Base-by-base conservation (phyloP, 2,329 filamentous ascomycete species). In the Aspergillus tubingensis region DNA sequence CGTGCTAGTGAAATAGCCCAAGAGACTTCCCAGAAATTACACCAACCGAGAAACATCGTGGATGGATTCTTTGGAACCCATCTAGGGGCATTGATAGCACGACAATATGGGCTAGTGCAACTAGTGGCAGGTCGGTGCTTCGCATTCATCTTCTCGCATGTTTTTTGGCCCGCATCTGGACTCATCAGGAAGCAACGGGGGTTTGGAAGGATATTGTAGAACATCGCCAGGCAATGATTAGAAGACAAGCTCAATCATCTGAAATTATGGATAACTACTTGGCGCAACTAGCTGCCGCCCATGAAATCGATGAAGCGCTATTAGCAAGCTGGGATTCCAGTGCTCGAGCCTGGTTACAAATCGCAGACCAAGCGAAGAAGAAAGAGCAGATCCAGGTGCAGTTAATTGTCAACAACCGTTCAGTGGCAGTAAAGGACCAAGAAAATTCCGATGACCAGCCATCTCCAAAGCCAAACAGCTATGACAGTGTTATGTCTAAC, bases 311-410 rank as follows among this genome's bases (percentile, higher is more conserved):
- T 3, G 44, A 57, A 36, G 23, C 44, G 6, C 21, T 13, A 4
- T 25, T 62, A 23, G 57, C 49, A 19, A 15, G 41, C 17, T 62
- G 60, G 60, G 60, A 62, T 30, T 52, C 57, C n/a, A 59, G 60
- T 17, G 55, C 60, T 11, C 57, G 60, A 15, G 30, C 57, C 4
- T 62, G 60, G 60, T 36, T 59, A 1, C 36, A 59, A 19, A 47
- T 59, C 5, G 57, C 60, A 11, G 60, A 62, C 23, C 47, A 56
- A n/a, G 54, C 60, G 11, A 17, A 21, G 19, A 56, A 36, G 5
- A 15, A 39, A 13, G 39, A 59, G 30, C 55, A 59, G 17, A 59
- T 52, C 10, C 56, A 57, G 11, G n/a, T 59, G 11, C 39, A 48
- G 17, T 32, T 62, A 5, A 59, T 62, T 25, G 53, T 58, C 8